These are phyloP conservation scores for Elaphomyces granulatus DNA, from an alignment of 495 filamentous ascomycete species.

Conservation along the genomic window DNA sequence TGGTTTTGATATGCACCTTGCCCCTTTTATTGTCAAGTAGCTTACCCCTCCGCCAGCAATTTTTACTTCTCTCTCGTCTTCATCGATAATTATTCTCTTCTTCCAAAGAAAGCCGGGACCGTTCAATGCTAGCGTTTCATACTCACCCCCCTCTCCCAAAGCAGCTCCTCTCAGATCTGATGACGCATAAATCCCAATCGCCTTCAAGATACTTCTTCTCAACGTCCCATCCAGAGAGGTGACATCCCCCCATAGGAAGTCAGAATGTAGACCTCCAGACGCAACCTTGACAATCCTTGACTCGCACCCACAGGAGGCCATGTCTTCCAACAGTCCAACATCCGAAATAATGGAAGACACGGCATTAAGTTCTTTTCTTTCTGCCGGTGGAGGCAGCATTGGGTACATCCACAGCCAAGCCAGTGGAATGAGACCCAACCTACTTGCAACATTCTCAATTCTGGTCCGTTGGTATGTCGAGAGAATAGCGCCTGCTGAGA, in stretches of 20 bases:
- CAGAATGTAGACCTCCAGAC: constrained; percentile 71
- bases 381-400: constrained; percentile 38
- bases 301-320: constrained; percentile 61
- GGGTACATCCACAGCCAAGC: constrained; percentile 88
- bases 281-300: constrained; percentile 89
- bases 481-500: constrained; percentile 83
- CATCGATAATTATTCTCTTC: constrained; percentile 49
- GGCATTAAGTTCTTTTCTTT: constrained; percentile 2
- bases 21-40: constrained; percentile 44
- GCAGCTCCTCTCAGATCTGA: constrained; percentile 47
- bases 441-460: constrained; percentile 70
- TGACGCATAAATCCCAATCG: constrained; percentile 54
- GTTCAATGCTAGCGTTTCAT: constrained; percentile 80
- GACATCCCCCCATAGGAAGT: constrained; percentile 74
- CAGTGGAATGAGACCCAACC: constrained; percentile 65
- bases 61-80: constrained; percentile 36
- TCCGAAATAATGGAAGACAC: constrained; percentile 17
- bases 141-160: constrained; percentile 89
- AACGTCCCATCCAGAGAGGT: constrained; percentile 29
- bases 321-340: constrained; percentile 56
- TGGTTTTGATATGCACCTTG: constrained; percentile 40
- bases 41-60: constrained; percentile 57
- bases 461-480: constrained; percentile 91
- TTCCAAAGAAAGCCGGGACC: constrained; percentile 62
- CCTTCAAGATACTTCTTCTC: constrained; percentile 40